These are phyloP conservation scores for Saccharomycopsis guyanensis DNA, from an alignment of 805 yeast genomes.

Conservation along the genomic window DNA sequence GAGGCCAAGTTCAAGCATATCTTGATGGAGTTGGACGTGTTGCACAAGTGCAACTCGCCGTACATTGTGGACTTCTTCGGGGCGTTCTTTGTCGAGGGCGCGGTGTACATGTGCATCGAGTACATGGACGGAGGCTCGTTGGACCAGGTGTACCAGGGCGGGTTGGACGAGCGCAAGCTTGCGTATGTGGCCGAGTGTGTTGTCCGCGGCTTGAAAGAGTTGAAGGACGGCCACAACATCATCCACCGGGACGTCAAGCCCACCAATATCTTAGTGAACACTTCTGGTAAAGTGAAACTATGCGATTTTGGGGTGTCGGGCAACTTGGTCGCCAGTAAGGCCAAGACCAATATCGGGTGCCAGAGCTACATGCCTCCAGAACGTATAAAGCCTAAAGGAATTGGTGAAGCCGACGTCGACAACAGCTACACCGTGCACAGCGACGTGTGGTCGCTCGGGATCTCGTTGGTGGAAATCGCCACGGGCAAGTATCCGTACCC, in stretches of 20 bases:
- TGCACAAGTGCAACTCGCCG: conserved; percentile 86
- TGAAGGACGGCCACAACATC: conserved; percentile 85
- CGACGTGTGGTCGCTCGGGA: conserved; percentile 92
- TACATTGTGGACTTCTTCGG: conserved; percentile 95
- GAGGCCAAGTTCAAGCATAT: conserved; percentile 92
- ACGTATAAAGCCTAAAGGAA: conserved; percentile 62
- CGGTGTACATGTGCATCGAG: conserved; percentile 97
- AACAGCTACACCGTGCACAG: conserved; percentile 85
- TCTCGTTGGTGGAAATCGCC: conserved; percentile 80
- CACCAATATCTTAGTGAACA: conserved; percentile 79
- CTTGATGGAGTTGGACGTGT: conserved; percentile 89
- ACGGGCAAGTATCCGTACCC: conserved; percentile 95
- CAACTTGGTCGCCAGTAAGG: conserved; percentile 87
- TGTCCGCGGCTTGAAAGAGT: conserved; percentile 69
- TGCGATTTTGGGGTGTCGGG: conserved; percentile 98
- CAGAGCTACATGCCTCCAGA: conserved; percentile 99
- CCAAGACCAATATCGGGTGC: conserved; percentile 94
- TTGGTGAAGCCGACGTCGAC: conserved; percentile 46
- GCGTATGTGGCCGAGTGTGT: conserved; percentile 77
- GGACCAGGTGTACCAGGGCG: conserved; percentile 72
- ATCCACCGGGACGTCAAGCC: conserved; percentile 97
- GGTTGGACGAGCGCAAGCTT: conserved; percentile 70
- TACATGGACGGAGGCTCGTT: conserved; percentile 95
- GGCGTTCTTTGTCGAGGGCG: conserved; percentile 95
- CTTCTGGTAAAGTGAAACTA: conserved; percentile 78